Percentiles rank a stretch among this genome's conserved stretches.
Conservation (phyloP, 2,329 filamentous ascomycete genomes). For the Phaeosphaeria sp. region DNA sequence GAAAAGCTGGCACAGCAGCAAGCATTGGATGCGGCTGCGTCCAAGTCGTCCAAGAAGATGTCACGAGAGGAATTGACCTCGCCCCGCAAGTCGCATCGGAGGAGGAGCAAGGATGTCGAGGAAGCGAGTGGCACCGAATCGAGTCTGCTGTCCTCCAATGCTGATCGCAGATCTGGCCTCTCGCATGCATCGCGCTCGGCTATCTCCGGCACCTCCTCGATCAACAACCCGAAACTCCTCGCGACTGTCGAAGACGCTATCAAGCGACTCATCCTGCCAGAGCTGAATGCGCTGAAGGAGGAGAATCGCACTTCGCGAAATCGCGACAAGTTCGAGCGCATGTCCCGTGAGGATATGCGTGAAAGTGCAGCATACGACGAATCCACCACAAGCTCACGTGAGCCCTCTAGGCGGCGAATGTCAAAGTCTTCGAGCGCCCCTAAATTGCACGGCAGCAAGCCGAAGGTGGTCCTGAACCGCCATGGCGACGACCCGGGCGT, state of each 20-base stretch:
- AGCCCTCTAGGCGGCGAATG: constrained; percentile 58
- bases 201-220: constrained; percentile 66
- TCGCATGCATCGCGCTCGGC: constrained; percentile 67
- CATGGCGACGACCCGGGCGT: constrained; percentile 66
- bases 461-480: constrained; percentile 66
- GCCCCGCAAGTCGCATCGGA: constrained; percentile 40
- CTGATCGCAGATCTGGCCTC: constrained; percentile 63
- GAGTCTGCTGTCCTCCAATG: constrained; percentile 66
- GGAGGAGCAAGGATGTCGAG: constrained; percentile 56
- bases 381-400: constrained; percentile 60
- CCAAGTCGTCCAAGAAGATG: constrained; percentile 26
- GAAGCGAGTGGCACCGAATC: constrained; percentile 64
- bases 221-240: constrained; percentile 89
- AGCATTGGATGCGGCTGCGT: constrained; percentile 52
- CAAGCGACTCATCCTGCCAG: constrained; percentile 84
- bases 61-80: constrained; percentile 39
- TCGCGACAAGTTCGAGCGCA: constrained; percentile 71
- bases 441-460: constrained; percentile 62
- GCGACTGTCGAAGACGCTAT: constrained; percentile 95
- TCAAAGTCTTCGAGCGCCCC: constrained; percentile 69
- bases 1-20: constrained; percentile 67
- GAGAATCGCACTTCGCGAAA: constrained; percentile 82
- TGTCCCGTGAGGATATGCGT: constrained; percentile 44
- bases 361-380: constrained; percentile 55
- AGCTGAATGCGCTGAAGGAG: constrained; percentile 88